Conservation (phyloP, 2,329 filamentous ascomycete genomes). For the Ophiobolus disseminans region DNA sequence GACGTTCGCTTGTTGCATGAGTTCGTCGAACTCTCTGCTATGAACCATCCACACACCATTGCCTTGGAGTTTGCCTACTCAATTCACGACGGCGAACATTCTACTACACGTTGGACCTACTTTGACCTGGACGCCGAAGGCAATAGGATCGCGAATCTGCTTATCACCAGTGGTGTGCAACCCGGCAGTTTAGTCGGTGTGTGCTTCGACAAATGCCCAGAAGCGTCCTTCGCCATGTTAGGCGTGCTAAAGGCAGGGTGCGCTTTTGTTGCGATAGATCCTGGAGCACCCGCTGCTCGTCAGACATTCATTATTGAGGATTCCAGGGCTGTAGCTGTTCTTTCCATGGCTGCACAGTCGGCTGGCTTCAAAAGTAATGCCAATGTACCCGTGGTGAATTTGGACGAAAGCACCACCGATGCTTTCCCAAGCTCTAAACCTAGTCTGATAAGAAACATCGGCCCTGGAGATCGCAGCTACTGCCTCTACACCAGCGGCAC, state of each 20-base stretch:
- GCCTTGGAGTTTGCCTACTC: conserved; percentile 78
- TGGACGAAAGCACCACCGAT: conserved; percentile 52
- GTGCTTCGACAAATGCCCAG: conserved; percentile 84
- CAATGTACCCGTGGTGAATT: conserved; percentile 53
- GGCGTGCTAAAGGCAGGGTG: conserved; percentile 84
- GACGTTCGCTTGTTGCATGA: conserved; percentile 72
- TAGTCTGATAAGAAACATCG: conserved; percentile 27
- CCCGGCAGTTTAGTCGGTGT: conserved; percentile 73
- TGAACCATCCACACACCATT: conserved; percentile 61
- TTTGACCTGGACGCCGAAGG: conserved; percentile 72
- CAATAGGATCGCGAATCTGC: conserved; percentile 73
- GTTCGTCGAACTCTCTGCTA: conserved; percentile 73
- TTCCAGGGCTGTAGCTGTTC: conserved; percentile 68
- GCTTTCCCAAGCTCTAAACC: conserved; percentile 46
- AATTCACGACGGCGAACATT: conserved; percentile 56
- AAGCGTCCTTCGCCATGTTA: conserved; percentile 82
- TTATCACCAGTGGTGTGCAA: conserved; percentile 58
- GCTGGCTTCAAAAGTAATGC: conserved; percentile 45
- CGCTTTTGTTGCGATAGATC: conserved; percentile 81
- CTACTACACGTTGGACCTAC: conserved; percentile 73
- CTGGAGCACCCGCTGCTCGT: conserved; percentile 72
- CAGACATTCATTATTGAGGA: conserved; percentile 81
- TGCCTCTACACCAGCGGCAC: conserved; percentile 89
- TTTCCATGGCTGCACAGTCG: conserved; percentile 62
- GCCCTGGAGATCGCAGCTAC: conserved; percentile 71